These are phyloP conservation scores for Wickerhamiella australiensis DNA, from an alignment of 805 yeast genomes.

Conservation along the genomic window DNA sequence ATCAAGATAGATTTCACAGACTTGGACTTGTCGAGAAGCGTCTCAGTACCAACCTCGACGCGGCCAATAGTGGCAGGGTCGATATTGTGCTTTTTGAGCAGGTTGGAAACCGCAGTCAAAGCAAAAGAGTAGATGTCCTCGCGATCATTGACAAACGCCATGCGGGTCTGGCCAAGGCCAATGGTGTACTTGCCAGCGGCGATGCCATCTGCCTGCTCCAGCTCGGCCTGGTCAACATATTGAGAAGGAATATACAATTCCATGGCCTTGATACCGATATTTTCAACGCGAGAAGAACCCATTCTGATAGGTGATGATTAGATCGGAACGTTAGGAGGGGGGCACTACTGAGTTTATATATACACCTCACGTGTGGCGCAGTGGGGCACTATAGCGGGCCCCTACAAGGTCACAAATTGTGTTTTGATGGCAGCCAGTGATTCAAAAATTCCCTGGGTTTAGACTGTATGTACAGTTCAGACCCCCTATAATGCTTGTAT, in stretches of 20 bases:
- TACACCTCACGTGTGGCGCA: background rate
- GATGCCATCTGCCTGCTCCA: constrained; percentile 75
- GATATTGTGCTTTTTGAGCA: constrained; percentile 68
- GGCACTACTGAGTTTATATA: background rate
- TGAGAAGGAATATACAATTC: constrained; percentile 78
- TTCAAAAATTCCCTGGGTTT: background rate
- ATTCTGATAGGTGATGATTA: constrained; percentile 6
- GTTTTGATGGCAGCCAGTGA: background rate
- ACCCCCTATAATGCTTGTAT: background rate
- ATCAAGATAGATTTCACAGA: constrained; percentile 90
- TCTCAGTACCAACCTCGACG: constrained; percentile 97
- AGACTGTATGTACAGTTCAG: background rate
- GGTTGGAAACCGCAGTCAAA: constrained; percentile 72
- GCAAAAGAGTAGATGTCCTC: constrained; percentile 93
- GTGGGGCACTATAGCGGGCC: background rate
- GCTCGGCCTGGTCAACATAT: constrained; percentile 75
- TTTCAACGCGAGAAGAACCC: constrained; percentile 40
- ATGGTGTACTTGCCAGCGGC: constrained; percentile 94
- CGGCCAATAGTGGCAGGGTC: constrained; percentile 79
- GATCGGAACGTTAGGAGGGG: background rate
- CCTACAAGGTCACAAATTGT: background rate
- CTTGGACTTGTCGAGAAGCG: constrained; percentile 91
- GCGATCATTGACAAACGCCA: constrained; percentile 94
- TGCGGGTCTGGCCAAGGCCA: constrained; percentile 96
- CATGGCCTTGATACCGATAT: constrained; percentile 93